A percentile compares a stretch with the other conserved stretches of the same genome.
Evolutionary conservation across 1,284 basidiomycete genomes (phyloP).

Genomic region (Sporisorium iseilematis-ciliati): DNA sequence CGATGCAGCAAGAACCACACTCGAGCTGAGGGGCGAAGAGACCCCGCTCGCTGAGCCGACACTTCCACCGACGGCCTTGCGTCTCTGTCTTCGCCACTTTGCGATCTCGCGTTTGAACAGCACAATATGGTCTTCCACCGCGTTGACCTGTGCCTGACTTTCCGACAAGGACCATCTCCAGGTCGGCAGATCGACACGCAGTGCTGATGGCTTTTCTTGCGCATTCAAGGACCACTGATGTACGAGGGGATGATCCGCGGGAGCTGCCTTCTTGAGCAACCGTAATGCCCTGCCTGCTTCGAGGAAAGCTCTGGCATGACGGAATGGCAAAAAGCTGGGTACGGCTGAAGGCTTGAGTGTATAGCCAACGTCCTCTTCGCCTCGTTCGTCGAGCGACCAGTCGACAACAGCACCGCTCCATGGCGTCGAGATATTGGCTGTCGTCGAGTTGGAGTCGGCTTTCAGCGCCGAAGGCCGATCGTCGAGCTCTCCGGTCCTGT

Average conservation of each 20-base stretch:
- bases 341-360: slow-evolving; percentile 51
- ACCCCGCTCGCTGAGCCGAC: neutral
- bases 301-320: slow-evolving; percentile 46
- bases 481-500: slow-evolving; percentile 43
- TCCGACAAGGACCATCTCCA: slow-evolving; percentile 40
- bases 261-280: slow-evolving; percentile 56
- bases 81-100: slow-evolving; percentile 37
- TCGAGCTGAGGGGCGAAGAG: slow-evolving; percentile 22
- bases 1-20: neutral
- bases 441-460: slow-evolving; percentile 1
- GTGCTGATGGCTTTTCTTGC: neutral
- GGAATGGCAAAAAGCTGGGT: slow-evolving; percentile 46
- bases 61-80: slow-evolving; percentile 6
- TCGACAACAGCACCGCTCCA: slow-evolving; percentile 56
- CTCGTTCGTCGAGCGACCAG: slow-evolving; percentile 54
- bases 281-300: slow-evolving; percentile 55
- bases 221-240: slow-evolving; percentile 28
- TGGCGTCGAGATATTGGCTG: slow-evolving; percentile 20
- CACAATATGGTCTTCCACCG: slow-evolving; percentile 27
- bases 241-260: slow-evolving; percentile 54
- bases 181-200: slow-evolving; percentile 30
- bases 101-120: slow-evolving; percentile 42
- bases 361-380: slow-evolving; percentile 57
- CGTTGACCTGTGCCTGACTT: slow-evolving; percentile 10
- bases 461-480: slow-evolving; percentile 12